Base-by-base conservation (phyloP, 371 early-diverging fungal species). In the Polyrhizophydium stewartii region DNA sequence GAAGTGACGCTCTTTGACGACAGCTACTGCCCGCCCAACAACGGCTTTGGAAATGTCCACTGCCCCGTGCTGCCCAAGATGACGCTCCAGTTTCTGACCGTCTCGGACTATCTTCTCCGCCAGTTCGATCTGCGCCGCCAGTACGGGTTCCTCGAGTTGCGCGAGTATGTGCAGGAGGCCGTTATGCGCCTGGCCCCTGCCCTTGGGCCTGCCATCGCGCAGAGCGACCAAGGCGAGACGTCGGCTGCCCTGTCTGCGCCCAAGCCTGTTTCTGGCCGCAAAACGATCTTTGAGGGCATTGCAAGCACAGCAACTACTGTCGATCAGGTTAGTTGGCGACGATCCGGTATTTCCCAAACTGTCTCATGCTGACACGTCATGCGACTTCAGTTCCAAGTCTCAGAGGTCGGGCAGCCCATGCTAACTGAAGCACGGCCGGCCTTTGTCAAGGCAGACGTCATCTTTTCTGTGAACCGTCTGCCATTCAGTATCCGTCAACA, bases 21-120 rank as follows among this genome's bases (percentile, higher is more conserved):
- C 28, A 40, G 64, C 0, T 40, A 72, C 1, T 56, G 74, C 27
- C 72, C 73, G 16, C 31, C 59, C 30, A 78, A 84, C 17, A 83
- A 87, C 63, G 72, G 72, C 47, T 92, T 89, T 66, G 65, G 79
- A 10, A 86, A 89, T 31, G 87, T 82, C 38, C 75, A 84, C 21
- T 87, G 89, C 25, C 69, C 93, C 17, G 83, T 93, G 0, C 73
- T 93, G 12, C 97, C 98, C 2, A 93, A 94, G 63, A 80, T 98
- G 43, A 90, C 89, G 58, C 76, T 97, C 30, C 98, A 98, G 72
- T 98, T 89, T 69, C 76, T 98, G 69, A 91, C 95, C 0, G 64
- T 94, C 21, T 87, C 87, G 62, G 98, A 98, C 67, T 96, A 96
- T 69, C 72, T 97, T 33, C 72, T 86, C 28, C 85, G 98, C 43